phyloP scores from a whole-genome alignment of 2,329 filamentous ascomycete genomes.

The Colletotrichum tabaci region DNA sequence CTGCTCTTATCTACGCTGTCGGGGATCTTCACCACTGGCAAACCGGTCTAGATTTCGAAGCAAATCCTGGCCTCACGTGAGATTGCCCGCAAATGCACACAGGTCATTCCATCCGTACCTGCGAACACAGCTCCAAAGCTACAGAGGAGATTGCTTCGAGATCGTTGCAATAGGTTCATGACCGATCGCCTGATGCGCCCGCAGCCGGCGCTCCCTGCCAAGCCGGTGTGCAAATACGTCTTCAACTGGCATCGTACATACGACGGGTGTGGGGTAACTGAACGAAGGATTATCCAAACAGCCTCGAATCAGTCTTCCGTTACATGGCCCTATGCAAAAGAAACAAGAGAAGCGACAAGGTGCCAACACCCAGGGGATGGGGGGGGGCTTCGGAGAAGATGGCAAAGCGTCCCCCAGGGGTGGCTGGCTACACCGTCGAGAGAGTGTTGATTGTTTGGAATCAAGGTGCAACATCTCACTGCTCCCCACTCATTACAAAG shows the following conservation, averaged over 20 bases:
- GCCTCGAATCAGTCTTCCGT: constrained; percentile 17
- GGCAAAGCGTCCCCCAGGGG: not conserved
- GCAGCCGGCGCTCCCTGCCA: constrained; percentile 6
- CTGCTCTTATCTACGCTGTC: constrained; percentile 27
- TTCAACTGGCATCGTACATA: constrained; percentile 10
- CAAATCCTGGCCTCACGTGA: constrained; percentile 11
- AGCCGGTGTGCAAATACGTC: constrained; percentile 7
- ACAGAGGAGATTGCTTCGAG: not conserved
- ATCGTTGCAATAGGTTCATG: not conserved
- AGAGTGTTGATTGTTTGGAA: not conserved
- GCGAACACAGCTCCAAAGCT: not conserved
- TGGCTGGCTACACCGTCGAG: not conserved
- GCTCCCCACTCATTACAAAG: not conserved
- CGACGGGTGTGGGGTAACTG: constrained; percentile 26
- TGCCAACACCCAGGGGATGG: not conserved
- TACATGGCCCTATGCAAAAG: constrained; percentile 14
- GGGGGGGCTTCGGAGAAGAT: not conserved
- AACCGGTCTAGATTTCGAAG: not conserved
- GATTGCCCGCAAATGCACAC: constrained; percentile 11
- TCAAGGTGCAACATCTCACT: not conserved
- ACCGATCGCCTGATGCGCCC: constrained; percentile 15
- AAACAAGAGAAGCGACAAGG: constrained; percentile 12
- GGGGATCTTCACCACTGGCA: constrained; percentile 11
- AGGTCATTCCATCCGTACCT: not conserved
- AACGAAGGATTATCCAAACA: constrained; percentile 28